A percentile compares a stretch with the other conserved stretches of the same genome.
phyloP scores from a whole-genome alignment of 805 yeast species.

The Pichia gijzeniarum region DNA sequence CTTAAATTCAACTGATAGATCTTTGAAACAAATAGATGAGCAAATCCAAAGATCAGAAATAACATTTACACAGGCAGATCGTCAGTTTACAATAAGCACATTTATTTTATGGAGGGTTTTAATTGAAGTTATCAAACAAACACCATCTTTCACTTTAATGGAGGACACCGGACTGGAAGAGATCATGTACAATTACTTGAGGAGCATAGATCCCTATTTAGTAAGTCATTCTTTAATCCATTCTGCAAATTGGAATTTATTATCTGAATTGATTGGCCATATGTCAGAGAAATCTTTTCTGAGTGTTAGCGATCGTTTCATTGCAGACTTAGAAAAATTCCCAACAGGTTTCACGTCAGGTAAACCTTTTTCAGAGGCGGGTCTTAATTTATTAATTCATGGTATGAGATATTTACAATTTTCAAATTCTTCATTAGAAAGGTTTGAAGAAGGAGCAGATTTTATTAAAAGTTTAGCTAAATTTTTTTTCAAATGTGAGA shows the following conservation, averaged over 20 bases:
- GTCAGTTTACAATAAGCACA: conserved; percentile 80
- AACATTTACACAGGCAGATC: conserved; percentile 75
- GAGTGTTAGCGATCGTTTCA: conserved; percentile 87
- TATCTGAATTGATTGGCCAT: conserved; percentile 82
- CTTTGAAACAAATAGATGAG: conserved; percentile 19
- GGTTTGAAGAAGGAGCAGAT: conserved; percentile 89
- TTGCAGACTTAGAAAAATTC: conserved; percentile 83
- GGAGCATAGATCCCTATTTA: conserved; percentile 74
- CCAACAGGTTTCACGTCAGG: conserved; percentile 44
- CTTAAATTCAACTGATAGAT: conserved; percentile 6
- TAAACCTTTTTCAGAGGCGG: conserved; percentile 34
- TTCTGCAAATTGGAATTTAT: conserved; percentile 88
- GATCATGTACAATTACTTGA: conserved; percentile 83
- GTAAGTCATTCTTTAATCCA: conserved; percentile 66
- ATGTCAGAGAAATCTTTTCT: conserved; percentile 83
- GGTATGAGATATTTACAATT: conserved; percentile 86
- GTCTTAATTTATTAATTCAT: conserved; percentile 67
- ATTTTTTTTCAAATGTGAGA: conserved; percentile 63
- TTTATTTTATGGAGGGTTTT: conserved; percentile 86
- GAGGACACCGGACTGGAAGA: conserved; percentile 84
- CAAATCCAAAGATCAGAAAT: conserved; percentile 42
- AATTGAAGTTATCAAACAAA: conserved; percentile 86
- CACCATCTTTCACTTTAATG: conserved; percentile 66
- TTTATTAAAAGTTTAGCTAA: conserved; percentile 81
- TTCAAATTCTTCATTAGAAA: conserved; percentile 80